Conservation (phyloP, 352 stramenopile species). For the Blastocystis sp. region DNA sequence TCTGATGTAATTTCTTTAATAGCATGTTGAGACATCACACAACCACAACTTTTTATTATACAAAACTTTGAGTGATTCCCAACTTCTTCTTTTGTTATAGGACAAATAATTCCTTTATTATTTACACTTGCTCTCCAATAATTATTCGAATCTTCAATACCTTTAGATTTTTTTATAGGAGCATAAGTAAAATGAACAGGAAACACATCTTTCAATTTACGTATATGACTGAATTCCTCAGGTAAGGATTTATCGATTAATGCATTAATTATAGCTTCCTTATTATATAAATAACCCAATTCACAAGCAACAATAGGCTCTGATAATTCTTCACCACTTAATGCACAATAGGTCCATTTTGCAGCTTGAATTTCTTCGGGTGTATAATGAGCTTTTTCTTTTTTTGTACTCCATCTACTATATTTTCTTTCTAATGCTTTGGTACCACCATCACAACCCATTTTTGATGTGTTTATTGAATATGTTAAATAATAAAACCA, state of each 20-base stretch:
- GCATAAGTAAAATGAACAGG: slow-evolving; percentile 18
- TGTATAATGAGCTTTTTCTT: slow-evolving; percentile 19
- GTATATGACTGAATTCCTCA: slow-evolving; percentile 16
- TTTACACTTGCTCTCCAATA: slow-evolving; percentile 34
- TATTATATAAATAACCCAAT: slow-evolving; percentile 35
- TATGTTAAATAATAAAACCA: too few species aligned
- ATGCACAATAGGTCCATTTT: slow-evolving; percentile 32
- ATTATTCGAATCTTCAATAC: slow-evolving; percentile 6
- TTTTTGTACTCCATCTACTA: slow-evolving; percentile 22
- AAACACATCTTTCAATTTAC: slow-evolving; percentile 27
- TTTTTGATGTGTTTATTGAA: too few species aligned
- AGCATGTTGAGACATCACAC: slow-evolving; percentile 15
- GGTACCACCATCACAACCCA: slow-evolving; percentile 35
- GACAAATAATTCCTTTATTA: slow-evolving; percentile 26
- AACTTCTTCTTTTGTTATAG: slow-evolving; percentile 27
- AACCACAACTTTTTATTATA: slow-evolving; percentile 20
- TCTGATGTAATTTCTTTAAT: slow-evolving; percentile 22
- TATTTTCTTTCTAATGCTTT: slow-evolving; percentile 17
- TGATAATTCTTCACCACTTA: slow-evolving; percentile 24
- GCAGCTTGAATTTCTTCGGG: slow-evolving; percentile 17
- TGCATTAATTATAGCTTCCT: slow-evolving; percentile 14
- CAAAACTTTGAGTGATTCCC: slow-evolving; percentile 34
- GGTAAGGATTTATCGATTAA: slow-evolving; percentile 28
- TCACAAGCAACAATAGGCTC: slow-evolving; percentile 23
- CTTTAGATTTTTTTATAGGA: slow-evolving; percentile 14